Evolutionary conservation across 306 rosid species (phyloP), one percentile per base, ranked within the genome.

Genomic region (Leucaena leucocephala): DNA sequence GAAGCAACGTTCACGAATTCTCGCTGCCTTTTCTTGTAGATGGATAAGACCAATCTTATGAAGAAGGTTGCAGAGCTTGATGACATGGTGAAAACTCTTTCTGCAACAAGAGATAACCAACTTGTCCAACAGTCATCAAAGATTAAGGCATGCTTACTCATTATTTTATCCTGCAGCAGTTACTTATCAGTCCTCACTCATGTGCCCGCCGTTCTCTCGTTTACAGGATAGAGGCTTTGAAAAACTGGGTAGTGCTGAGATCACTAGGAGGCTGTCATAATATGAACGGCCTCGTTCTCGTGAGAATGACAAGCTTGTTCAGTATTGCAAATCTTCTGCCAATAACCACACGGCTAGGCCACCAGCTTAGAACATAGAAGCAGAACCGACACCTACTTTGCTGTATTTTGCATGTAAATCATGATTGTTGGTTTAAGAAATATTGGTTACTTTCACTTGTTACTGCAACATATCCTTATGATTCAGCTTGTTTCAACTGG

Each of bases 41-140:
- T 71, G 90, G 97, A 95, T 72, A 95, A 92, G 86, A 82, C 81
- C 83, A 92, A 83, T 73, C 90, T 92, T 36, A 85, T 82, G 84
- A 84, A 67, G 87, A 90, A 83, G 88, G 81, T 90, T 27, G 87
- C 84, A 14, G 98, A 95, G 64, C 82, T 95, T 90, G 98, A 95
- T 86, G 98, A 91, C 35, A 80, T 76, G 89, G 87, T 89, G 55
- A 94, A 84, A 78, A 75, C 90, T 79, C 77, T 89, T 78, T 71
- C 78, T 62, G 86, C 84, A 80, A 78, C 86, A 40, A 78, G 79
- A 76, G 78, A 80, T 15, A 79, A 68, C 78, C 88, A 78, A 33
- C 78, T 13, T 39, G 38, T 55, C 71, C 90, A 77, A 48, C 91
- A 46, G 35, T 43, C 86, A 12, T 86, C 89, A 21, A 85, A 71